Base-by-base conservation (phyloP, 371 early-diverging fungal species). In the Syncephalastrum monosporum region DNA sequence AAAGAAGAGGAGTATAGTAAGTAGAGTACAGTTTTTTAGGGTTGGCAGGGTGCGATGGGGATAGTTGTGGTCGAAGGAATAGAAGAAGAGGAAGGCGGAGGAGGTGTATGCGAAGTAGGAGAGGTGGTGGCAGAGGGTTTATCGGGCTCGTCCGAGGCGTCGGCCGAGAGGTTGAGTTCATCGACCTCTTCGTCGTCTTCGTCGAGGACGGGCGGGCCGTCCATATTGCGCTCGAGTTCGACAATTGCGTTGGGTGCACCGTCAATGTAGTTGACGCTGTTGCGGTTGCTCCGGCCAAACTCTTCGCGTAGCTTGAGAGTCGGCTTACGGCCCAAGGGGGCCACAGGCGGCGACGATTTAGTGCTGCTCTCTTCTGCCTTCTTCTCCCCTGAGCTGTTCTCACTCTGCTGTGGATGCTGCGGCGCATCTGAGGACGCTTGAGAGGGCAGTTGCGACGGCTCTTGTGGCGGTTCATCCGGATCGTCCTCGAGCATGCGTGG, bases 171-270 rank as follows among this genome's bases (percentile, higher is more conserved):
- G 21, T 68, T 53, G 21, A 75, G 41, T 24, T 75, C 76, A 51
- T 75, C 67, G 0, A 76, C 67, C n/a, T 74, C 75, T 33, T 71
- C 71, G 29, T 73, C 77, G 45, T 66, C 69, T 56, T 77, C 77
- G 48, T 72, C 77, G 16, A 76, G 49, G 8, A 76, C 67, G 46
- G 64, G 68, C 48, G 70, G 70, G 15, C 74, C 75, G 53, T 74
- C 72, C 59, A 75, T 64, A 41, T 54, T 46, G 15, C 64, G 56
- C 55, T 82, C 80, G 19, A 79, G 50, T 2, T 63, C 69, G 4
- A 78, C 76, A 14, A 78, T 69, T n/a, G 60, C 64, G 17, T 70
- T 67, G 4, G 82, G 80, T 5, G 78, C 78, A 49, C 64, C 66
- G 23, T 76, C 71, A 46, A 67, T 54, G 46, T 78, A 82, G 50